These are phyloP conservation scores for Cephaloascus albidus DNA, from an alignment of 805 yeast genomes.

Conservation along the genomic window DNA sequence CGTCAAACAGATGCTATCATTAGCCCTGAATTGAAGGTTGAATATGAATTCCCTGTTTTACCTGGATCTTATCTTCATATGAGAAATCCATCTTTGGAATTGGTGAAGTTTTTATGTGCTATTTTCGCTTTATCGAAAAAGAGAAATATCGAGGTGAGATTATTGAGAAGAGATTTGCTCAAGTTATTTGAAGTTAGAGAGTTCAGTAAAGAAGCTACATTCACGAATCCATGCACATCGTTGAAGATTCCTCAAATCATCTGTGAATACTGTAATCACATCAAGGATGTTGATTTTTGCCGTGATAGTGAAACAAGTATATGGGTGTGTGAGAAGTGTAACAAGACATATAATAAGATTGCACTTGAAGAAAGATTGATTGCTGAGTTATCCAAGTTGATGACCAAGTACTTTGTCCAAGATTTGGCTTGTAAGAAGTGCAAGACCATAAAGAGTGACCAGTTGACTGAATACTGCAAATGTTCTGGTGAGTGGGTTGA, in stretches of 20 bases:
- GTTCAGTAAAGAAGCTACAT: constrained; percentile 67
- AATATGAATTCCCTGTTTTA: constrained; percentile 63
- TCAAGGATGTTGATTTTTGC: constrained; percentile 76
- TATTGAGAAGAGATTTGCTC: constrained; percentile 66
- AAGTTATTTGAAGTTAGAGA: constrained; percentile 73
- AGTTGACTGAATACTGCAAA: constrained; percentile 64
- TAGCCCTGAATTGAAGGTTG: constrained; percentile 51
- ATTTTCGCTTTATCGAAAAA: constrained; percentile 58
- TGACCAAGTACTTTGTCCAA: constrained; percentile 63
- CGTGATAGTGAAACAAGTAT: constrained; percentile 43
- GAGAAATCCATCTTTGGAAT: constrained; percentile 69
- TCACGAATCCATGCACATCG: constrained; percentile 66
- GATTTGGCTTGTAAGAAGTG: constrained; percentile 81
- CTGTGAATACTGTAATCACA: constrained; percentile 72
- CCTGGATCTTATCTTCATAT: constrained; percentile 62
- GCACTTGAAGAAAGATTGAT: constrained; percentile 75
- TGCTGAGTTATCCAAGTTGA: constrained; percentile 43
- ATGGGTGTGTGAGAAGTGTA: constrained; percentile 65
- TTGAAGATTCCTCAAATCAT: constrained; percentile 57
- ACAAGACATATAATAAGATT: constrained; percentile 50
- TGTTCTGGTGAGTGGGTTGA: constrained; percentile 87
- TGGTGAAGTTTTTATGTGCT: constrained; percentile 68
- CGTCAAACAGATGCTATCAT: constrained; percentile 68
- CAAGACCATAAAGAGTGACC: constrained; percentile 51
- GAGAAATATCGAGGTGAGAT: constrained; percentile 62